Percentiles rank a stretch among this genome's conserved stretches.
These are phyloP conservation scores for Tetrahymena elliotti DNA, from an alignment of 73 alveolate species.

Conservation along the genomic window DNA sequence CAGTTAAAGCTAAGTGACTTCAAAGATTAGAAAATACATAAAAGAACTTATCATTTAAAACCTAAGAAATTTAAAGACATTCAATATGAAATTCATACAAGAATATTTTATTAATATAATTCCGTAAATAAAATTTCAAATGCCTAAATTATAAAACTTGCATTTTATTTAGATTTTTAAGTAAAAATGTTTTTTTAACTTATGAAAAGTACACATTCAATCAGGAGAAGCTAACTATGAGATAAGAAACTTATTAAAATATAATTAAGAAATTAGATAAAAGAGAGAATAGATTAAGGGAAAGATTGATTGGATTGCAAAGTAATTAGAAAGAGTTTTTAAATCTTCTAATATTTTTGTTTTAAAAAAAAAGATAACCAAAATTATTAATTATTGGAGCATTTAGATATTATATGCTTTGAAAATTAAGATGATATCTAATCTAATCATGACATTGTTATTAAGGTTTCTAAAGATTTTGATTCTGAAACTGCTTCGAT, in stretches of 20 bases:
- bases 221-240: not conserved
- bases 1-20: not conserved
- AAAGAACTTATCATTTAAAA: not conserved
- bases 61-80: not conserved
- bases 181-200: not conserved
- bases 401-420: not conserved
- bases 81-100: not conserved
- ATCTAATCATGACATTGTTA: not conserved
- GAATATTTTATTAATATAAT: not conserved
- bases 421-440: not conserved
- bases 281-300: not conserved
- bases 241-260: not conserved
- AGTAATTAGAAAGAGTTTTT: not conserved
- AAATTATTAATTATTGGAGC: not conserved
- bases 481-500: not conserved
- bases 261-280: not conserved
- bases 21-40: not conserved
- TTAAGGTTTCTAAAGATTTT: not conserved
- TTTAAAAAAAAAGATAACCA: not conserved
- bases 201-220: not conserved
- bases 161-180: too few species aligned
- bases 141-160: too few species aligned
- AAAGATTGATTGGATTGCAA: not conserved
- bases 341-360: not conserved
- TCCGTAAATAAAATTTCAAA: not conserved